Conservation (phyloP, 495 filamentous ascomycete species). For the Neurospora sp. region DNA sequence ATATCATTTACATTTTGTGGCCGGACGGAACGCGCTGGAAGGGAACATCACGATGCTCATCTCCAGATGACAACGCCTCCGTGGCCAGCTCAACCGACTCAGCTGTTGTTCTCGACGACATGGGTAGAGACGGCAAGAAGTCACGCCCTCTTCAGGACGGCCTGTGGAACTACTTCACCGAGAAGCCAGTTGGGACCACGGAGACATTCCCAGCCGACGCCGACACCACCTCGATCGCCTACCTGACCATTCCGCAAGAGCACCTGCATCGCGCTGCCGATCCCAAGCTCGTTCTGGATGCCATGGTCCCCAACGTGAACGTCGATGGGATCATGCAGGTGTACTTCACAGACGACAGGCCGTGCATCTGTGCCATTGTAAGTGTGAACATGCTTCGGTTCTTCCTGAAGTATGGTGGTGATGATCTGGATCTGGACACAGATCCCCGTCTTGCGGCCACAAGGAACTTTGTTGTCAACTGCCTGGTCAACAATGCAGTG, state of each 20-base stretch:
- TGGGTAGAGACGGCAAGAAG: neutral
- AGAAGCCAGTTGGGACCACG: slow-evolving; percentile 3
- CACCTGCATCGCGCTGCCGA: slow-evolving; percentile 4
- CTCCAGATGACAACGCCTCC: neutral
- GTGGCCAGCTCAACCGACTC: neutral
- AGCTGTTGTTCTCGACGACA: neutral
- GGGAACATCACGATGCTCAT: slow-evolving; percentile 6
- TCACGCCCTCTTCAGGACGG: neutral
- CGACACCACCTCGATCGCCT: slow-evolving; percentile 18
- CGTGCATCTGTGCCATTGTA: slow-evolving; percentile 5
- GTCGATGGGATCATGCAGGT: slow-evolving; percentile 12
- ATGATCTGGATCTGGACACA: neutral
- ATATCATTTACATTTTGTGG: slow-evolving; percentile 11
- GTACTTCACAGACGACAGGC: slow-evolving; percentile 9
- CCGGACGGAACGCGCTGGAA: slow-evolving; percentile 6
- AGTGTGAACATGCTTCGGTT: slow-evolving; percentile 15
- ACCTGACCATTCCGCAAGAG: slow-evolving; percentile 8
- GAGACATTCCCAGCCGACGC: slow-evolving; percentile 9
- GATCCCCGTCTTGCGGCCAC: neutral
- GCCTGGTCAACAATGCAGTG: neutral
- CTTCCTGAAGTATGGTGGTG: slow-evolving; percentile 7
- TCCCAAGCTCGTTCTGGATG: neutral
- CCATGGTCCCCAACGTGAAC: slow-evolving; percentile 8
- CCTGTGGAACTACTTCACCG: slow-evolving; percentile 5
- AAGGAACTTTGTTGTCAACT: neutral